Evolutionary conservation across 176 grass and related monocot species (phyloP).

Genomic region (Oryza glaberrima): DNA sequence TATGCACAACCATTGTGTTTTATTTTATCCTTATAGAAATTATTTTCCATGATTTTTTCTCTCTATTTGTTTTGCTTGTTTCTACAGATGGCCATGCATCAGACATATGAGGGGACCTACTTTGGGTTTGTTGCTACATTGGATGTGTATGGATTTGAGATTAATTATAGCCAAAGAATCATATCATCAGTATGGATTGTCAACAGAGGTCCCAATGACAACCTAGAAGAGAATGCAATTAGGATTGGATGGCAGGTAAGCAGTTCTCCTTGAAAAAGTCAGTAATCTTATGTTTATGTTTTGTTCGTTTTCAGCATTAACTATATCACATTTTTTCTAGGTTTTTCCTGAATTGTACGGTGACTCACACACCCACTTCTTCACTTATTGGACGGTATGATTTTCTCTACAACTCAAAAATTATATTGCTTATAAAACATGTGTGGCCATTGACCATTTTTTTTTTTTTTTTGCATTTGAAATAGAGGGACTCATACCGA

Average conservation of each 20-base stretch:
- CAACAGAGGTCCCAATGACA: background rate
- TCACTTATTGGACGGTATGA: background rate
- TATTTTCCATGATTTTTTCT: background rate
- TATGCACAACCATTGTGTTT: no score
- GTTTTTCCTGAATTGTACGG: background rate
- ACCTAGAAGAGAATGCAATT: background rate
- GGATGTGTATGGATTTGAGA: background rate
- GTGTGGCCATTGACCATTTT: background rate
- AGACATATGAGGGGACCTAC: background rate
- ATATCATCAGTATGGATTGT: background rate
- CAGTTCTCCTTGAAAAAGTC: background rate
- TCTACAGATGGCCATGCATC: background rate
- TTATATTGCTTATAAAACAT: background rate
- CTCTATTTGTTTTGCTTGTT: background rate
- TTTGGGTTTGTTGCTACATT: background rate
- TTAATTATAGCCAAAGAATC: background rate
- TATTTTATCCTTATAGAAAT: background rate
- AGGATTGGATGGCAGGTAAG: background rate
- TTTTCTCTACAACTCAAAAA: background rate
- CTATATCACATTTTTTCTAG: background rate
- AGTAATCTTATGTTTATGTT: background rate
- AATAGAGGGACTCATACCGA: conserved; percentile 2
- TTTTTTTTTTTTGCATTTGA: background rate
- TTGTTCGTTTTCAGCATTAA: background rate
- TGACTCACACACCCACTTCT: background rate